These are phyloP conservation scores for Phytophthora quininea DNA, from an alignment of 352 stramenopile genomes.

Conservation along the genomic window DNA sequence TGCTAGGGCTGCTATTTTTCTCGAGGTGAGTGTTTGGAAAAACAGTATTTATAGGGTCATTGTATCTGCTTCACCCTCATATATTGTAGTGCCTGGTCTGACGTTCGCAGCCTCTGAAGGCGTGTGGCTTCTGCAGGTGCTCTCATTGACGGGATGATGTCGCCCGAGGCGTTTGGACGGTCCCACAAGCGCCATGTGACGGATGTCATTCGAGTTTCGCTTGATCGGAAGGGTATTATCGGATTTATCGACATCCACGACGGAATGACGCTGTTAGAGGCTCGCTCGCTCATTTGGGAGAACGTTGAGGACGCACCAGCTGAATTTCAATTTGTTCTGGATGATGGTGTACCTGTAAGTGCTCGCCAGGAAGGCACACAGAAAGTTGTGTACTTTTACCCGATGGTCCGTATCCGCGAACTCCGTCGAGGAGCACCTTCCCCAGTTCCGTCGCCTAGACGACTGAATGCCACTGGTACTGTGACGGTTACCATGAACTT, in stretches of 20 bases:
- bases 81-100: constrained; percentile 13
- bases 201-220: constrained; percentile 66
- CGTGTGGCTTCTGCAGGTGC: neutral
- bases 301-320: constrained; percentile 69
- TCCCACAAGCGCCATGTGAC: constrained; percentile 53
- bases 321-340: constrained; percentile 79
- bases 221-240: constrained; percentile 68
- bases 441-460: constrained; percentile 13
- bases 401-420: constrained; percentile 75
- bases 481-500: constrained; percentile 1
- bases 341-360: constrained; percentile 66
- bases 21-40: neutral
- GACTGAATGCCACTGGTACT: constrained; percentile 3
- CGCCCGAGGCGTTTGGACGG: constrained; percentile 50
- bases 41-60: constrained; percentile 24
- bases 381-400: constrained; percentile 66
- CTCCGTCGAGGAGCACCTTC: constrained; percentile 21
- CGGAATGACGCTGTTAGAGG: constrained; percentile 64
- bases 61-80: constrained; percentile 16
- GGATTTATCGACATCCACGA: constrained; percentile 80
- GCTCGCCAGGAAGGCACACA: constrained; percentile 63
- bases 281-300: constrained; percentile 63
- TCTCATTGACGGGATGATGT: constrained; percentile 47
- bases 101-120: constrained; percentile 14
- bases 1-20: constrained; percentile 24